phyloP scores from a whole-genome alignment of 2,329 filamentous ascomycete species.

The Aspergillus nomiae region DNA sequence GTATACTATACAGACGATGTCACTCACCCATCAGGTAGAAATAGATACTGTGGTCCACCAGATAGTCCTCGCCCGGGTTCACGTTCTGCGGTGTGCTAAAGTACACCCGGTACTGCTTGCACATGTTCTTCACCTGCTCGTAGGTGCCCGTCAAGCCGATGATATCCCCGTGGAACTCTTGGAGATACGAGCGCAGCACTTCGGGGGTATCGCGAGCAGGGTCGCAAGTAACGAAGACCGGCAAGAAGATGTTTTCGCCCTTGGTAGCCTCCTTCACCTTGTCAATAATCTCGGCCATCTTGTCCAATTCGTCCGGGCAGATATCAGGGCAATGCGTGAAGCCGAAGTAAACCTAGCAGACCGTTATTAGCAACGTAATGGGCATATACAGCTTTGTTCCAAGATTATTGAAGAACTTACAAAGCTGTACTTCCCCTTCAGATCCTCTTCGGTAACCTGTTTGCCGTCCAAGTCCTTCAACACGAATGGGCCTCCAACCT shows the following conservation, averaged over 20 bases:
- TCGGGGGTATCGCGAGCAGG: constrained; percentile 85
- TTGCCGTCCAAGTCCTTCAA: constrained; percentile 80
- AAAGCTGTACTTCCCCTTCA: constrained; percentile 78
- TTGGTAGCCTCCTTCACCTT: constrained; percentile 50
- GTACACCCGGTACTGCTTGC: constrained; percentile 95
- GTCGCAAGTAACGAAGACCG: constrained; percentile 94
- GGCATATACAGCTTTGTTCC: background rate
- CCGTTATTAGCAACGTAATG: constrained; percentile 5
- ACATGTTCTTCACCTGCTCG: constrained; percentile 89
- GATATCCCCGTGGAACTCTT: constrained; percentile 85
- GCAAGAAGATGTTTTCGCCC: constrained; percentile 58
- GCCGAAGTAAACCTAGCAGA: constrained; percentile 83
- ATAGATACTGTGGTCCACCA: constrained; percentile 99
- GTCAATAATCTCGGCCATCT: constrained; percentile 97
- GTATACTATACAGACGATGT: background rate
- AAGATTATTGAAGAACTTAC: constrained; percentile 33
- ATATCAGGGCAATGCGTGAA: constrained; percentile 99
- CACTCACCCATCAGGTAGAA: constrained; percentile 89
- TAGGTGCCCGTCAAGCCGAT: constrained; percentile 91
- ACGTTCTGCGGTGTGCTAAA: constrained; percentile 90
- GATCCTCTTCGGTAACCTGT: constrained; percentile 73
- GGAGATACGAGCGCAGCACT: constrained; percentile 80
- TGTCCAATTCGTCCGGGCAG: constrained; percentile 97
- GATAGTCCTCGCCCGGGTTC: constrained; percentile 90
- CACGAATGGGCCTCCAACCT: constrained; percentile 86